Conservation (phyloP, 2,329 filamentous ascomycete species). For the Talaromyces rugulosus region DNA sequence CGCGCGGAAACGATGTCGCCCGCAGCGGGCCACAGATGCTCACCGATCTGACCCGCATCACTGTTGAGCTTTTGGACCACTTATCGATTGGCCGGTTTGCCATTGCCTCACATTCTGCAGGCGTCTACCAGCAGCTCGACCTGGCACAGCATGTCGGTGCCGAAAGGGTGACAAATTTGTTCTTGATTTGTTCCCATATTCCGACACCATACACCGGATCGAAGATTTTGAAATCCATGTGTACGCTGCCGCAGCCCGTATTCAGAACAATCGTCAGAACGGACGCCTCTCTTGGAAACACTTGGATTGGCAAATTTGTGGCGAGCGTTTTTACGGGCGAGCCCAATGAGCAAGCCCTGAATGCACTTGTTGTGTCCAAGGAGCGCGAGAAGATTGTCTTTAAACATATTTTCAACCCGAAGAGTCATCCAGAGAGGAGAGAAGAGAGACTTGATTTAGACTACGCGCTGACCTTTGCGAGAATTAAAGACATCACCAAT, state of each 20-base stretch:
- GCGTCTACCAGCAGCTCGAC: background rate
- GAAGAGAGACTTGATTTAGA: background rate
- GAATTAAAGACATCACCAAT: background rate
- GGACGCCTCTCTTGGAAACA: background rate
- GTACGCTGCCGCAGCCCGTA: background rate
- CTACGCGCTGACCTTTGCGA: background rate
- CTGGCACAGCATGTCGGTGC: background rate
- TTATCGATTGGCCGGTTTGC: background rate
- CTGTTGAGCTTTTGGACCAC: background rate
- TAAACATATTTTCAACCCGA: background rate
- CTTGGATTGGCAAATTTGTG: background rate
- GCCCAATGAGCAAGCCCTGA: background rate
- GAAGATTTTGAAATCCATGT: background rate
- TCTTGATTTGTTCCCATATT: background rate
- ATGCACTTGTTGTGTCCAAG: background rate
- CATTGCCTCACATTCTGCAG: conserved; percentile 1
- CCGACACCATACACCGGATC: background rate
- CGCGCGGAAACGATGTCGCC: background rate
- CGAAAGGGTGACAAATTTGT: background rate
- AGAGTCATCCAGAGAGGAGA: background rate
- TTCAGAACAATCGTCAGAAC: background rate
- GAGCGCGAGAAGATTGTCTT: background rate
- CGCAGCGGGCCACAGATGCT: background rate
- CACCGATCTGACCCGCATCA: background rate
- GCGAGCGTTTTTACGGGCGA: background rate